Evolutionary conservation across 2,329 filamentous ascomycete species (phyloP).

Genomic region (Nakataea oryzae): DNA sequence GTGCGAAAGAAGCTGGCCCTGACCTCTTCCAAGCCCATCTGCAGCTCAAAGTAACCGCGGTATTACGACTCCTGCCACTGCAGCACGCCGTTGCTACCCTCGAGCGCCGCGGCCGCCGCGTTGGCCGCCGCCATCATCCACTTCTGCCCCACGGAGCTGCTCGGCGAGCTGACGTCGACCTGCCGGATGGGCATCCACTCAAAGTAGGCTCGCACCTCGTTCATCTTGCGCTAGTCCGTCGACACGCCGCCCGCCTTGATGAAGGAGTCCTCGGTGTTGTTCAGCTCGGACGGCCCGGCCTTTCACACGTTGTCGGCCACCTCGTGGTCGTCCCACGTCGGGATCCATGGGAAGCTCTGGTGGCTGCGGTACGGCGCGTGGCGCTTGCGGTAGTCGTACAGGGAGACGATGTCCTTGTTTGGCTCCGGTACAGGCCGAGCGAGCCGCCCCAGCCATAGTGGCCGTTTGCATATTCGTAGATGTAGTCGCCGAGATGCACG

Average conservation of each 20-base stretch:
- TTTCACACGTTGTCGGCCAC: constrained; percentile 56
- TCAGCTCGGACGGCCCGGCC: constrained; percentile 48
- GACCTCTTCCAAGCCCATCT: constrained; percentile 43
- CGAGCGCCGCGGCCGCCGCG: constrained; percentile 29
- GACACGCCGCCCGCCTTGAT: constrained; percentile 46
- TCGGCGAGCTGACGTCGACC: constrained; percentile 51
- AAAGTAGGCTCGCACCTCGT: constrained; percentile 61
- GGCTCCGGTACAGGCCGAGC: constrained; percentile 42
- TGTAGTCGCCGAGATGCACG: constrained; percentile 49
- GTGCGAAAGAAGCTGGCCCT: constrained; percentile 55
- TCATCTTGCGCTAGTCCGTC: constrained; percentile 65
- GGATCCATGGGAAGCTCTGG: constrained; percentile 49
- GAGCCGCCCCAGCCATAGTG: constrained; percentile 39
- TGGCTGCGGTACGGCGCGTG: constrained; percentile 44
- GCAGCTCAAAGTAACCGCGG: constrained; percentile 60
- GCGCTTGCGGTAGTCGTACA: constrained; percentile 49
- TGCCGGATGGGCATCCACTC: constrained; percentile 47
- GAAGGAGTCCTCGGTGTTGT: constrained; percentile 60
- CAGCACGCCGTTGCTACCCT: constrained; percentile 47
- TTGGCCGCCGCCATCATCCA: constrained; percentile 43
- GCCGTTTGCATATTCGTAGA: constrained; percentile 49
- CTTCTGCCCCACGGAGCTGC: constrained; percentile 43
- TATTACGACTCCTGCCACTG: constrained; percentile 69
- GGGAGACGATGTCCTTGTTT: constrained; percentile 35
- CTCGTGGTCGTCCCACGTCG: constrained; percentile 55